Conservation (phyloP, 495 filamentous ascomycete species). For the Penicillium cosmopolitanum region DNA sequence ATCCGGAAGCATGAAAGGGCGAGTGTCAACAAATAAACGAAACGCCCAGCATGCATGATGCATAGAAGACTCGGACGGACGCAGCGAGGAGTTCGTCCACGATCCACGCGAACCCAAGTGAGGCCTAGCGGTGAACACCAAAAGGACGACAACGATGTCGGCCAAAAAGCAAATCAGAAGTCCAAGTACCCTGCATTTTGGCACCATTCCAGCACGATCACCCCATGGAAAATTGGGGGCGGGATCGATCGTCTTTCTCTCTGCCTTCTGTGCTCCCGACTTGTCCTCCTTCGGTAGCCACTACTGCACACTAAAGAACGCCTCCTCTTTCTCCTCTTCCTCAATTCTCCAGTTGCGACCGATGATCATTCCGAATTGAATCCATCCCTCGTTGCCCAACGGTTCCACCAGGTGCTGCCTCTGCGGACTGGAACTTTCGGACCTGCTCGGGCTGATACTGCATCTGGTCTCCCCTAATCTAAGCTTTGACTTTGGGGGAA, state of each 20-base stretch:
- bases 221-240: not conserved
- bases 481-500: not conserved
- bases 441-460: not conserved
- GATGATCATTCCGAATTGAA: constrained; percentile 15
- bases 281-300: not conserved
- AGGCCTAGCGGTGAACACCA: constrained; percentile 1
- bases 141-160: not conserved
- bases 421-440: not conserved
- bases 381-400: constrained; percentile 27
- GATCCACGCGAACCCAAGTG: not conserved
- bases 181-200: not conserved
- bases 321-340: constrained; percentile 2
- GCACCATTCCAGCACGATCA: not conserved
- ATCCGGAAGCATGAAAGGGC: not conserved
- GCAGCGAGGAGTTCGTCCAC: constrained; percentile 2
- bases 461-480: not conserved
- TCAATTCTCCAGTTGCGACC: not conserved
- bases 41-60: constrained; percentile 4
- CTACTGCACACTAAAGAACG: constrained; percentile 25
- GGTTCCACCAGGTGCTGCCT: constrained; percentile 14
- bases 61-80: not conserved
- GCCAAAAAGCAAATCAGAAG: not conserved
- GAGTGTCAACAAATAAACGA: constrained; percentile 1
- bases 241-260: constrained; percentile 6
- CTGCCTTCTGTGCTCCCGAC: not conserved